Base-by-base conservation (phyloP, 2,329 filamentous ascomycete genomes). In the Arthrobotrys sinensis region DNA sequence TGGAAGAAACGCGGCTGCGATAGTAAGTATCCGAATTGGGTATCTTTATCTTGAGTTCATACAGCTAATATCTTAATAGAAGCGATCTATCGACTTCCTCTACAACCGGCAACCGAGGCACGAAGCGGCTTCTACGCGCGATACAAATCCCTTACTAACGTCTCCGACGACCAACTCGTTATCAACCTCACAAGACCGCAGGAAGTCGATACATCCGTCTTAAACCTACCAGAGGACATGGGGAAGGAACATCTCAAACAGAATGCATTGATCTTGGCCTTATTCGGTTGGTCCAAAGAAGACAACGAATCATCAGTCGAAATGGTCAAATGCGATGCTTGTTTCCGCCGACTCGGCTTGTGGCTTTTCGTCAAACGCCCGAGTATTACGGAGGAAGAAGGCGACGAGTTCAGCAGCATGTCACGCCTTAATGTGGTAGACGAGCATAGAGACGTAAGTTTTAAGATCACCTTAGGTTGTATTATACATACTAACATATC, bases 1-100 rank as follows among this genome's bases (percentile, higher is more conserved):
- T 99, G 95, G 96, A 89, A 90, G 81, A 92, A 90, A 83, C 90
- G 90, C 76, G 94, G 93, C n/a, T 97, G 94, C 83, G 94, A 97
- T 84, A 90, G 92, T 93, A 86, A 78, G 86, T 80, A 40, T n/a
- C 45, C 34, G 8, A 14, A 46, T 14, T 10, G 3, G 1, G 52
- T 68, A 40, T 24, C 53, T 36, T 12, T 2, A 28, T 34, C 38
- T 21, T 14, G 3, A 19, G 11, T 43, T 6, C 38, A 4, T 45
- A 14, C 38, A 19, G 78, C 62, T 63, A 53, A 63, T 14, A 80
- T 83, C 69, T 84, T 71, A 52, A 46, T 1, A 21, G 88, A 88
- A 79, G 89, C 90, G 43, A 91, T 91, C 48, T 90, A 91, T 81
- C 88, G 90, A 66, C 85, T 92, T 11, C 85, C 83, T 63, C 81